Percentiles rank a stretch among this genome's conserved stretches.
These are phyloP conservation scores for Coniella lustricola DNA, from an alignment of 2,329 filamentous ascomycete species.

Conservation along the genomic window DNA sequence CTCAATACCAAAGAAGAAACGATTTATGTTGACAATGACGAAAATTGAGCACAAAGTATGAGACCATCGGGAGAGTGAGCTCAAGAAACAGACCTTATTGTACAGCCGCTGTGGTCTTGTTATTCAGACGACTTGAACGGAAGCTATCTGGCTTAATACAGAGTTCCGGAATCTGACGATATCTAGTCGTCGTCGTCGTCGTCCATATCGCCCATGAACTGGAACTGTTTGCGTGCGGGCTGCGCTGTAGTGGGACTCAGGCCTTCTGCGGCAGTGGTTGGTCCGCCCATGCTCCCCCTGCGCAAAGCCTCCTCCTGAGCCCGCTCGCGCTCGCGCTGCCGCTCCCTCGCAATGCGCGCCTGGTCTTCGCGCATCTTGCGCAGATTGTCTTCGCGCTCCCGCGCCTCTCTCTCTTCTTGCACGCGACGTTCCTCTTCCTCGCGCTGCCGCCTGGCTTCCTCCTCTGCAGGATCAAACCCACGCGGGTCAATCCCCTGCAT, in stretches of 20 bases:
- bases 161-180: background rate
- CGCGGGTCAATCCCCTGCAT: slow-evolving; percentile 57
- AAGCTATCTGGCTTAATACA: background rate
- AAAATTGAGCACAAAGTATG: too few relatives aligned
- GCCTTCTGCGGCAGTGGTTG: slow-evolving; percentile 4
- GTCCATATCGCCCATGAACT: slow-evolving; percentile 46
- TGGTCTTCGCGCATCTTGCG: slow-evolving; percentile 39
- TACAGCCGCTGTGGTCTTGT: too few relatives aligned
- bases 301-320: slow-evolving; percentile 33
- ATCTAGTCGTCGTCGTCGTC: slow-evolving; percentile 37
- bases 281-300: slow-evolving; percentile 18
- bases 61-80: too few relatives aligned
- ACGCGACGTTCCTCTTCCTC: slow-evolving; percentile 45
- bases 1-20: background rate
- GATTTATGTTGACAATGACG: background rate
- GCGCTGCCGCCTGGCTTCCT: slow-evolving; percentile 41
- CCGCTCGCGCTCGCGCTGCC: slow-evolving; percentile 39
- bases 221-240: slow-evolving; percentile 44
- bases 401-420: slow-evolving; percentile 36
- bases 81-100: too few relatives aligned
- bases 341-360: slow-evolving; percentile 37
- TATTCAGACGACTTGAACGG: too few relatives aligned
- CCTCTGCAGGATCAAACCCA: slow-evolving; percentile 51
- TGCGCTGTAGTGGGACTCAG: slow-evolving; percentile 17
- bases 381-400: slow-evolving; percentile 28